Evolutionary conservation across 116 monocot species (phyloP).

Genomic region (Iris pallida): DNA sequence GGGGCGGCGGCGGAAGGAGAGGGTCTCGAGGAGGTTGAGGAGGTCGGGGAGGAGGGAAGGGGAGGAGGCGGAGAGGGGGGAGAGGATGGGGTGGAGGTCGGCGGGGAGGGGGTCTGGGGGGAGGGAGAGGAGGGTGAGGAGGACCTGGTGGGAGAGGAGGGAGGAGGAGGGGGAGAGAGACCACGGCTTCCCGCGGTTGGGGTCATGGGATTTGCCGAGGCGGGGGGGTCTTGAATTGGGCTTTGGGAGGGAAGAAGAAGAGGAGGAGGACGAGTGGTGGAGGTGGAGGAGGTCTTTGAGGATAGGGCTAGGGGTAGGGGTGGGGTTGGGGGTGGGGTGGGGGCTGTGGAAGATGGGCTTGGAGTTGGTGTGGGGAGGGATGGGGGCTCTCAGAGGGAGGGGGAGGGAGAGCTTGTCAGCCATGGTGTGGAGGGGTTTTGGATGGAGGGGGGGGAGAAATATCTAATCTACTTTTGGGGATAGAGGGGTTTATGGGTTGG

Average conservation of each 20-base stretch:
- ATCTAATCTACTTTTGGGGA: neutral
- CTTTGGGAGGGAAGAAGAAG: conserved; percentile 1
- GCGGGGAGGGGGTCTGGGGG: neutral
- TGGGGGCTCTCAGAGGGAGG: conserved; percentile 11
- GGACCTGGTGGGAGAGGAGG: conserved; percentile 38
- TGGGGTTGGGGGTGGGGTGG: conserved; percentile 3
- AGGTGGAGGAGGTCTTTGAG: conserved; percentile 11
- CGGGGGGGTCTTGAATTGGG: conserved; percentile 40
- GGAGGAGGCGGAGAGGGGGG: conserved; percentile 11
- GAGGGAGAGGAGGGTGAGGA: conserved; percentile 49
- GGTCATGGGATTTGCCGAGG: conserved; percentile 58
- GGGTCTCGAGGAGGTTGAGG: conserved; percentile 28
- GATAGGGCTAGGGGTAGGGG: conserved; percentile 3
- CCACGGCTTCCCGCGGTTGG: conserved; percentile 83
- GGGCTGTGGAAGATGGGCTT: neutral
- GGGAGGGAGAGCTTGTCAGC: conserved; percentile 20
- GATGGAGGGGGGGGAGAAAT: neutral
- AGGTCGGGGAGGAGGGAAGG: neutral
- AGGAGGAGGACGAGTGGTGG: neutral
- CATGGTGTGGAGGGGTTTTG: too few species aligned
- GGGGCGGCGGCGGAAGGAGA: conserved; percentile 37
- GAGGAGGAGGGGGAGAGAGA: conserved; percentile 46
- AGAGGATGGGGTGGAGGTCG: conserved; percentile 5
- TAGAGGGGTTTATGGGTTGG: neutral
- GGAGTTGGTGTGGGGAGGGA: conserved; percentile 6